These are phyloP conservation scores for Myxozyma lipomycoides DNA, from an alignment of 805 yeast species.

Conservation along the genomic window DNA sequence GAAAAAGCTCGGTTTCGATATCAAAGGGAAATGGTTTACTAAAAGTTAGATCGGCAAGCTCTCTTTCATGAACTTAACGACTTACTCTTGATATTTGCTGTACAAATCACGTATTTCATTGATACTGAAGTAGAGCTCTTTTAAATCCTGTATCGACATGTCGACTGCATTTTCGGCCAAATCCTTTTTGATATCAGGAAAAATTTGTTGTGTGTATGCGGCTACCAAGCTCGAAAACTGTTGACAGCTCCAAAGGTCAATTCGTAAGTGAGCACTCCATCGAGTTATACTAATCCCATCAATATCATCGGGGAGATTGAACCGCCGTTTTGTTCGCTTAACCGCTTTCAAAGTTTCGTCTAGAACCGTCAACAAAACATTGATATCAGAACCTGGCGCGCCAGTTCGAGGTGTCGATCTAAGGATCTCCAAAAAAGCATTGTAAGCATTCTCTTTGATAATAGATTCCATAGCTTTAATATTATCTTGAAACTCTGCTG, in stretches of 20 bases:
- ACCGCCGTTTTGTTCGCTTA: not conserved
- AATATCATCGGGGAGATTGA: slow-evolving; percentile 2
- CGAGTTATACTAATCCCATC: slow-evolving; percentile 5
- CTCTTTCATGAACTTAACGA: slow-evolving; percentile 6
- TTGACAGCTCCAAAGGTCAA: slow-evolving; percentile 6
- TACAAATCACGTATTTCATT: slow-evolving; percentile 52
- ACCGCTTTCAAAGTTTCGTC: not conserved
- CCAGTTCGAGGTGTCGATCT: not conserved
- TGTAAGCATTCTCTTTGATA: not conserved
- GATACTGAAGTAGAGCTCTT: slow-evolving; percentile 53
- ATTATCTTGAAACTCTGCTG: slow-evolving; percentile 7
- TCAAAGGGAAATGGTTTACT: slow-evolving; percentile 46
- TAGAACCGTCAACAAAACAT: slow-evolving; percentile 4
- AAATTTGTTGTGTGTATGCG: slow-evolving; percentile 1
- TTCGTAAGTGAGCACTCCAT: slow-evolving; percentile 8
- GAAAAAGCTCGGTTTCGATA: slow-evolving; percentile 54
- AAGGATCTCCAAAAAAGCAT: not conserved
- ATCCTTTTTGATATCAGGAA: slow-evolving; percentile 25
- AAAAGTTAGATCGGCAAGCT: not conserved
- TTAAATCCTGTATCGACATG: slow-evolving; percentile 51
- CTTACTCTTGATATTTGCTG: slow-evolving; percentile 40
- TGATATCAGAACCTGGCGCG: not conserved
- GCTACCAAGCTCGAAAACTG: slow-evolving; percentile 8
- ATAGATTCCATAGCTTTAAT: not conserved
- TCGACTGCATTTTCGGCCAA: slow-evolving; percentile 23